Conservation (phyloP, 345 rosid species). For the Sisymbrium altissimum region DNA sequence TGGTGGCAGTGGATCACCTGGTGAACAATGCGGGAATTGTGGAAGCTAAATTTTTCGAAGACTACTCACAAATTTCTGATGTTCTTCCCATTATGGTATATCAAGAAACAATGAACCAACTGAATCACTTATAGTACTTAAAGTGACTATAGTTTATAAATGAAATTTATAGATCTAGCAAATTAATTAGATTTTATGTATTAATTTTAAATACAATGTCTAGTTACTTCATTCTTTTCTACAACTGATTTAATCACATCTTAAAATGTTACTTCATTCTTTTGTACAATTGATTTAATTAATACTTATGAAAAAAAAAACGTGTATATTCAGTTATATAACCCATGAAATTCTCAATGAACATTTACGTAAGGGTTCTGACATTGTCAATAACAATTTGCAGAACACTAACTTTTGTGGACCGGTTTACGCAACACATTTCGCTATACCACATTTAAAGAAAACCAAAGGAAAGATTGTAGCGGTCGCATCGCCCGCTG, state of each 20-base stretch:
- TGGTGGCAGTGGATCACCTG: conserved; percentile 47
- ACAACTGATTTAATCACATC: too few relatives aligned
- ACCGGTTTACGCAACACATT: conserved; percentile 40
- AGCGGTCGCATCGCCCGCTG: conserved; percentile 42
- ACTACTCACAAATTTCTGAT: conserved; percentile 26
- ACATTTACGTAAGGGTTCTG: neutral
- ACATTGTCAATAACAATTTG: neutral
- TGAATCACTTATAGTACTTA: neutral
- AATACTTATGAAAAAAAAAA: too few relatives aligned
- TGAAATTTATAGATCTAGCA: neutral
- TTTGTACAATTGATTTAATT: neutral
- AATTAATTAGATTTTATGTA: too few relatives aligned
- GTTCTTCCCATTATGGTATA: conserved; percentile 36
- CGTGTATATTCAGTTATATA: neutral
- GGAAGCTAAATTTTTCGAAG: conserved; percentile 31
- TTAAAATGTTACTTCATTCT: too few relatives aligned
- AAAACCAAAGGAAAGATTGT: conserved; percentile 49
- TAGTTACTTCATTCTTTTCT: neutral
- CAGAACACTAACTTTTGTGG: conserved; percentile 71
- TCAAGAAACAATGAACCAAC: neutral
- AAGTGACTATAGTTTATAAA: neutral
- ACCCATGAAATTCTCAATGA: neutral
- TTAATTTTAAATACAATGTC: neutral
- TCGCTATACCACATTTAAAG: conserved; percentile 52
- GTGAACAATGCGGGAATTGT: conserved; percentile 47